These are phyloP conservation scores for Arxiozyma telluris DNA, from an alignment of 1,139 yeast species.

Conservation along the genomic window DNA sequence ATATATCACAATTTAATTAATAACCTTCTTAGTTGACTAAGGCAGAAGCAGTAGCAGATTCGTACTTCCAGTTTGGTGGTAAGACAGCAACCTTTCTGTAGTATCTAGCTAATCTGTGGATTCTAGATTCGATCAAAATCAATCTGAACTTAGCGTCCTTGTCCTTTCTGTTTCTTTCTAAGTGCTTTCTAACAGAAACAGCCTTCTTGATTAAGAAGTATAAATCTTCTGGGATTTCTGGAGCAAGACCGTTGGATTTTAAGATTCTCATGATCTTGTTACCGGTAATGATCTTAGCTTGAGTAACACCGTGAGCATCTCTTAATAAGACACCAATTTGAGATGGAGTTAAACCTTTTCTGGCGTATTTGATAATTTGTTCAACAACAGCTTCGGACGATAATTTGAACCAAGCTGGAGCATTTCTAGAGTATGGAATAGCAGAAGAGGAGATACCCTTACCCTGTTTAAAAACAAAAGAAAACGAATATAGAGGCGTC, in stretches of 20 bases:
- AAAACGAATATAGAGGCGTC: background rate
- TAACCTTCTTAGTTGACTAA: conserved; percentile 68
- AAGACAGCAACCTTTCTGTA: conserved; percentile 98
- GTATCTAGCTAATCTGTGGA: conserved; percentile 99
- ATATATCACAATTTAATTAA: conserved; percentile 2
- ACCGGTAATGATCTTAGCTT: conserved; percentile 95
- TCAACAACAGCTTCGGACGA: conserved; percentile 93
- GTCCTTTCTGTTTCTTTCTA: conserved; percentile 99
- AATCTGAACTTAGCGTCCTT: conserved; percentile 99
- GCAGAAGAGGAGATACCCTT: conserved; percentile 99
- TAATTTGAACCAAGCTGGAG: conserved; percentile 99
- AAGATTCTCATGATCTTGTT: conserved; percentile 99
- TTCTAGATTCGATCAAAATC: conserved; percentile 99
- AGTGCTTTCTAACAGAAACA: conserved; percentile 98
- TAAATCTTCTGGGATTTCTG: conserved; percentile 99
- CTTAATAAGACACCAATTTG: conserved; percentile 98
- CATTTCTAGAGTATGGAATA: conserved; percentile 97
- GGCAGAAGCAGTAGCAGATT: conserved; percentile 99
- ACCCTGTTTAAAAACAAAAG: conserved; percentile 49
- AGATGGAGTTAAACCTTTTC: conserved; percentile 99
- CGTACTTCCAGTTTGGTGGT: conserved; percentile 99
- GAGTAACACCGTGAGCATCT: conserved; percentile 99
- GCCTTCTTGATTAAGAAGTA: conserved; percentile 99
- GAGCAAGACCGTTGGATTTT: conserved; percentile 98
- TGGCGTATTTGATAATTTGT: conserved; percentile 98